Evolutionary conservation across 768 basidiomycete genomes (phyloP), one percentile per base, ranked within the genome.

Genomic region (Gyrodon lividus): DNA sequence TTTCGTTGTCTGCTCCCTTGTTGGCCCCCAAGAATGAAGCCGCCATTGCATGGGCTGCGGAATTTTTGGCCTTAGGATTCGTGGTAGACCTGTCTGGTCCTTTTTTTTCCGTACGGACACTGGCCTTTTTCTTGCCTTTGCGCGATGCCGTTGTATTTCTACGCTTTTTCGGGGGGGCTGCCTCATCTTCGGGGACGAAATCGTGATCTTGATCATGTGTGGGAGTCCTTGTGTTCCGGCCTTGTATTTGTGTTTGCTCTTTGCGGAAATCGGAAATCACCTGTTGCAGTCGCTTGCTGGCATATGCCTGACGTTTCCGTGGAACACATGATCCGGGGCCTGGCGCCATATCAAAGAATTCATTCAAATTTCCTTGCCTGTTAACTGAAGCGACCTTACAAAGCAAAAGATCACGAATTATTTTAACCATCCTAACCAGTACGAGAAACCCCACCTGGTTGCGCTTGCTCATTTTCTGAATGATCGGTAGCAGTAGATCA

Each of bases 401-500:
- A 26, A 41, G 23, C 31, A 50, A 43, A n/a, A 57, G 14, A 34
- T 48, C 33, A 54, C n/a, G 33, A 34, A n/a, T 30, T 23, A 19
- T 35, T 41, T 19, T 51, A 38, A 16, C 20, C 37, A 33, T 43
- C 17, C 30, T 22, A 49, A 14, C 30, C 19, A 19, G 16, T 20
- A 37, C 12, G 35, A 41, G 49, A 20, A 20, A 26, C 58, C 74
- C 48, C 51, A 86, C 89, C 72, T 92, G 87, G 19, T 78, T 80
- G 22, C 92, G 87, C 61, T 86, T 86, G 56, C 82, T 87, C 76
- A 96, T 87, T 60, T 82, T 89, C 59, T 89, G 92, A 39, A 98
- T 89, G 60, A 97, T 92, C 14, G 95, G 95, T 40, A 92, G 72
- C n/a, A 98, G 72, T 24, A 93, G 77, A 44, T 96, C 92, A 61